These are phyloP conservation scores for Acanthamoeba lenticulata DNA, from an alignment of 208 protist genomes.

Conservation along the genomic window DNA sequence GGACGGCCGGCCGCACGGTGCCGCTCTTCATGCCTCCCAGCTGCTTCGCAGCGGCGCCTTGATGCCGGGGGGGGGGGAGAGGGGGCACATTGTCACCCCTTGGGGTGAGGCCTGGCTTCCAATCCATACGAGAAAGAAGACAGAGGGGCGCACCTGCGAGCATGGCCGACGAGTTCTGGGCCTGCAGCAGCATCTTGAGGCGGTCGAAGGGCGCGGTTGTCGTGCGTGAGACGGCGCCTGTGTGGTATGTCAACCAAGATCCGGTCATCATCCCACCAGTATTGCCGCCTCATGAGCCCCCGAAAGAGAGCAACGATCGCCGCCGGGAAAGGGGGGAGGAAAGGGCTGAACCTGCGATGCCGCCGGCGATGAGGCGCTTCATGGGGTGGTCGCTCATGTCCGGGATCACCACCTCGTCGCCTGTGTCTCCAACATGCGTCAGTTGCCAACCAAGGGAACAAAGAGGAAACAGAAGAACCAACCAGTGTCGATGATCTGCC, in stretches of 20 bases:
- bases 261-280: not conserved
- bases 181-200: conserved; percentile 67
- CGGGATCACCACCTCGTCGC: conserved; percentile 50
- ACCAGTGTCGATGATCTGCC: conserved; percentile 19
- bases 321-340: not conserved
- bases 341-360: not conserved
- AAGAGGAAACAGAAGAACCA: not conserved
- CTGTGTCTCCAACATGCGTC: not conserved
- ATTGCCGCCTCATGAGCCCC: too few relatives aligned
- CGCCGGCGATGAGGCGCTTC: conserved; percentile 57
- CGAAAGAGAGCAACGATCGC: too few relatives aligned
- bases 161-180: conserved; percentile 46
- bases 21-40: not conserved
- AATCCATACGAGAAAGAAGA: not conserved
- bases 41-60: not conserved
- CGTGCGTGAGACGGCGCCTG: conserved; percentile 42
- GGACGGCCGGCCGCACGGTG: not conserved
- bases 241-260: not conserved
- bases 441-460: too few relatives aligned
- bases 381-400: conserved; percentile 11
- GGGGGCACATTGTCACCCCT: too few relatives aligned
- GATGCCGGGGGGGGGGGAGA: too few relatives aligned
- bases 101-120: too few relatives aligned
- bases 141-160: not conserved
- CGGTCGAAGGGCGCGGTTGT: conserved; percentile 67